A percentile compares a stretch with the other conserved stretches of the same genome.
phyloP scores from a whole-genome alignment of 768 basidiomycete species.

The Dioszegia hungarica region DNA sequence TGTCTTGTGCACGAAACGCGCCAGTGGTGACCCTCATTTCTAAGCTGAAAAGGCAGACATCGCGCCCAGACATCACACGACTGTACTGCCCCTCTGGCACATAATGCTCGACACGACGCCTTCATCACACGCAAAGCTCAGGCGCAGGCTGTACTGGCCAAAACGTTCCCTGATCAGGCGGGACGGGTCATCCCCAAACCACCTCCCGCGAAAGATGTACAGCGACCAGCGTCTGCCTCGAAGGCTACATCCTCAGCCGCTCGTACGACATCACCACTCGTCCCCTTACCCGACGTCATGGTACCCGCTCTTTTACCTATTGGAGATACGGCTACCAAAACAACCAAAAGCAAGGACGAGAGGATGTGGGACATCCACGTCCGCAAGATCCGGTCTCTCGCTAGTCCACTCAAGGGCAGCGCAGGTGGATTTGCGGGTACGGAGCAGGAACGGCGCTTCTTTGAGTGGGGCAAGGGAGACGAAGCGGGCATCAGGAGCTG shows the following conservation, averaged over 20 bases:
- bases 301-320: too few relatives aligned
- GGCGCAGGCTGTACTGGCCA: constrained; percentile 23
- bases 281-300: not conserved
- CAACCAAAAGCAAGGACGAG: constrained; percentile 27
- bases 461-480: constrained; percentile 24
- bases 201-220: constrained; percentile 20
- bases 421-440: not conserved
- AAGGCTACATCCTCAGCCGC: not conserved
- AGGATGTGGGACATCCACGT: constrained; percentile 36
- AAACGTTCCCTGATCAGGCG: constrained; percentile 25
- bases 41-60: constrained; percentile 26
- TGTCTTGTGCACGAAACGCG: not conserved
- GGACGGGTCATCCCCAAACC: constrained; percentile 29
- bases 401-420: constrained; percentile 14
- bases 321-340: not conserved
- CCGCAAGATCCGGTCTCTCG: constrained; percentile 20
- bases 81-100: constrained; percentile 23
- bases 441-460: constrained; percentile 20
- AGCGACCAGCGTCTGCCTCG: not conserved
- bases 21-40: too few relatives aligned
- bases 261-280: not conserved
- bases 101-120: constrained; percentile 24
- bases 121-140: constrained; percentile 12
- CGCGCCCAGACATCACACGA: constrained; percentile 23
- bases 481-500: constrained; percentile 2